Percentiles rank a stretch among this genome's conserved stretches.
These are phyloP conservation scores for Ascochyta fabae DNA, from an alignment of 2,329 filamentous ascomycete species.

Conservation along the genomic window DNA sequence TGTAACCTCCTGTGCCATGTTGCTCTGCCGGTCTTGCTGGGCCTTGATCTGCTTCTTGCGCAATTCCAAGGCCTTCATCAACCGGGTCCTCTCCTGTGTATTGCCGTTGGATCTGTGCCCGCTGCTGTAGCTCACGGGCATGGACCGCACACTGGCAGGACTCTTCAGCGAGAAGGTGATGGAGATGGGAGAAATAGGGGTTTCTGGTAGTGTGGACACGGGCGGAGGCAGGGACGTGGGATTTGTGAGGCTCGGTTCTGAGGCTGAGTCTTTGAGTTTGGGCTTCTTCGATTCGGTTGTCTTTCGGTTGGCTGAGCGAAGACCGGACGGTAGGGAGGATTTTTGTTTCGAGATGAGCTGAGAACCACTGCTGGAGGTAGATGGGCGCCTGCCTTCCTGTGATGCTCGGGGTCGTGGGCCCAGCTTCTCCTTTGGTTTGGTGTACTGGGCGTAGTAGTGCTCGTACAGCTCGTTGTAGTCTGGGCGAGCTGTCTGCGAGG, in stretches of 20 bases:
- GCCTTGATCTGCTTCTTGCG: conserved; percentile 76
- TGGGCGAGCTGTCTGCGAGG: conserved; percentile 51
- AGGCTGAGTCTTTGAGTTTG: conserved; percentile 43
- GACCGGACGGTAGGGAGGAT: conserved; percentile 79
- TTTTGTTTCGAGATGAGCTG: conserved; percentile 67
- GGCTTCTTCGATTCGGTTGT: conserved; percentile 41
- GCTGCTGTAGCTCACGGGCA: conserved; percentile 50
- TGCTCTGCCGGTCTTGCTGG: conserved; percentile 41
- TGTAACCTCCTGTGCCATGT: conserved; percentile 15
- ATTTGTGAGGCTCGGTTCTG: conserved; percentile 33
- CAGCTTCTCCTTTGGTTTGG: conserved; percentile 84
- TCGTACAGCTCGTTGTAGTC: conserved; percentile 52
- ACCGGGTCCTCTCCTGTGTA: conserved; percentile 85
- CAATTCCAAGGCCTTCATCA: conserved; percentile 94
- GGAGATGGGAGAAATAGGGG: conserved; percentile 47
- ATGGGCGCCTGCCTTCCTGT: conserved; percentile 67
- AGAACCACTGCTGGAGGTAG: conserved; percentile 60
- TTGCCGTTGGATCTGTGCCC: conserved; percentile 61
- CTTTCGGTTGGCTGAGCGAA: conserved; percentile 61
- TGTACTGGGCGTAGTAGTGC: conserved; percentile 60
- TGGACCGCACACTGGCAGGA: conserved; percentile 51
- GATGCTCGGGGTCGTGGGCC: conserved; percentile 87
- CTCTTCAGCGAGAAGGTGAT: conserved; percentile 48
- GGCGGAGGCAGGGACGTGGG: conserved; percentile 43
- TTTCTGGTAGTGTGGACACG: conserved; percentile 44